Conservation (phyloP, 2,329 filamentous ascomycete species). For the Botryotinia globosa region DNA sequence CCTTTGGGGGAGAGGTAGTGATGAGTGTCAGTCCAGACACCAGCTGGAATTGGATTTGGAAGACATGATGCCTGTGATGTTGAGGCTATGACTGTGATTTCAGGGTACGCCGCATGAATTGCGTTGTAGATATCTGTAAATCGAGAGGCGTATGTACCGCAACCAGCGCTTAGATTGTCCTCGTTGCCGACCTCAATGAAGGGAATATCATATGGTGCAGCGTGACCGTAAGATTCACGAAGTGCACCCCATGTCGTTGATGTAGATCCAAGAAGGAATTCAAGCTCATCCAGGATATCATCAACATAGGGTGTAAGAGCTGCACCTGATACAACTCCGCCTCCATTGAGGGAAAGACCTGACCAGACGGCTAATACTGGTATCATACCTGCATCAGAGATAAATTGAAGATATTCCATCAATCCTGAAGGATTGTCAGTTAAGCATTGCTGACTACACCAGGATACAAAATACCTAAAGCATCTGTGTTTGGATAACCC, state of each 20-base stretch:
- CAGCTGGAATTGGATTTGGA: conserved; percentile 19
- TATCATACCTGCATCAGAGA: conserved; percentile 46
- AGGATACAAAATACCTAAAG: conserved; percentile 41
- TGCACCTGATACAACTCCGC: conserved; percentile 41
- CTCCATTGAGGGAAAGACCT: conserved; percentile 42
- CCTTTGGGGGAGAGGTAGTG: conserved; percentile 19
- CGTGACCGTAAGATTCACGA: conserved; percentile 47
- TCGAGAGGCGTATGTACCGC: conserved; percentile 41
- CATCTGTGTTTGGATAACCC: conserved; percentile 45
- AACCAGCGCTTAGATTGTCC: conserved; percentile 45
- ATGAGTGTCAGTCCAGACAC: conserved; percentile 25
- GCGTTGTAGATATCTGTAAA: conserved; percentile 49
- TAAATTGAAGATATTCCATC: conserved; percentile 38
- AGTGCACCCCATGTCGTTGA: conserved; percentile 45
- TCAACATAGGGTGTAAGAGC: conserved; percentile 46
- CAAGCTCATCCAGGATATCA: conserved; percentile 49
- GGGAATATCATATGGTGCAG: conserved; percentile 48
- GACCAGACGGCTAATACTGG: conserved; percentile 48
- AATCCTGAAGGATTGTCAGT: conserved; percentile 10
- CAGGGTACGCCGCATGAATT: conserved; percentile 39
- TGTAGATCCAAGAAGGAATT: conserved; percentile 48
- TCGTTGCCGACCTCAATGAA: conserved; percentile 43
- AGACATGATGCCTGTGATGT: conserved; percentile 21
- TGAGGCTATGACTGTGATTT: conserved; percentile 44
- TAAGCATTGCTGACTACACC: not conserved